Base-by-base conservation (phyloP, 2,329 filamentous ascomycete genomes). In the Ascosphaera aggregata region DNA sequence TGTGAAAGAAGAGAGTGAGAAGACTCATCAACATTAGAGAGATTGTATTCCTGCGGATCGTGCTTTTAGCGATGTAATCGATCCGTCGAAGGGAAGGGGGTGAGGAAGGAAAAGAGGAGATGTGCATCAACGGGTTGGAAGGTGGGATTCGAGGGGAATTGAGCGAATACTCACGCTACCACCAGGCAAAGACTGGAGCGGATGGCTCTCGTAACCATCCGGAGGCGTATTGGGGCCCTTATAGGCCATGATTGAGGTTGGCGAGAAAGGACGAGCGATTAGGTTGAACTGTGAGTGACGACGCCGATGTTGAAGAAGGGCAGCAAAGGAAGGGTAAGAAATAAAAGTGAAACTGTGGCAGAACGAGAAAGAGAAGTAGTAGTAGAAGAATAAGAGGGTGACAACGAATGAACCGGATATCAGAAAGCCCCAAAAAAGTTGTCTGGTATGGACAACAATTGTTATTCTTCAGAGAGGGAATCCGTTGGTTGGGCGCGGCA, bases 141-240 rank as follows among this genome's bases (percentile, higher is more conserved):
- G 17, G 31, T 27, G 37, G 15, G 18, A n/a, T 13, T 31, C 17
- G 7, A 17, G 30, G 17, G 15, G n/a, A 17, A 19, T 9, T 18
- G 24, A 22, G 18, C 19, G 15, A 20, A 39, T 47, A 61, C 73
- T 62, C 65, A 80, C 76, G 50, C 62, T 64, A 42, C 66, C 66
- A 44, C 34, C 16, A 17, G 71, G 68, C 24, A 80, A 63, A 51
- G 81, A 75, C 52, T 79, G 72, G 51, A 80, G 57, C 42, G 65
- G 67, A 54, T 80, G 74, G 48, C 71, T 67, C 41, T 71, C 68
- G 42, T 69, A 63, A 47, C 73, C 76, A 41, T 68, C 68, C 46
- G 69, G 63, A 44, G 56, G 60, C 53, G 63, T 60, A 43, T 66
- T 64, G 51, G 62, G 58, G 53, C 70, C 69, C 58, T 71, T 69